phyloP scores from a whole-genome alignment of 805 yeast genomes.

The Suhomyces prunicola region DNA sequence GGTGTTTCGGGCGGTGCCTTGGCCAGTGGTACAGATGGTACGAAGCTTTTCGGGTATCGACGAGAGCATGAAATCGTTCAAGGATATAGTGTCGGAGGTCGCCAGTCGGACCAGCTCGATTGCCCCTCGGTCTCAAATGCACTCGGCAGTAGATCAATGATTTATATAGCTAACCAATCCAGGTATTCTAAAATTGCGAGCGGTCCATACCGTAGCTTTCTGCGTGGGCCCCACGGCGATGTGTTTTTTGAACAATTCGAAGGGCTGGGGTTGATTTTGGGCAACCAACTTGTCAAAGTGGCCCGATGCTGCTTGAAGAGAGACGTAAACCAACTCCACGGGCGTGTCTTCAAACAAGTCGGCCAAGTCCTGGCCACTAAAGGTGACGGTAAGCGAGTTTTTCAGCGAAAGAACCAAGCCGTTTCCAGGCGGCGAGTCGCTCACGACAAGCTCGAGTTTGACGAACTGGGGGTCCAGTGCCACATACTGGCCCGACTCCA shows the following conservation, averaged over 20 bases:
- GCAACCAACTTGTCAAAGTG: background rate
- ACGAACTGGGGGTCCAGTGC: constrained; percentile 24
- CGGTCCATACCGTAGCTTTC: background rate
- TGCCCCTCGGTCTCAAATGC: background rate
- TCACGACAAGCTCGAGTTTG: constrained; percentile 23
- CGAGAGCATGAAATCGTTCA: constrained; percentile 35
- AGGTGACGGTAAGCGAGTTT: constrained; percentile 13
- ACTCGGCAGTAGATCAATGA: background rate
- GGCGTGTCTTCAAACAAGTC: constrained; percentile 9
- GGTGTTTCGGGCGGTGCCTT: constrained; percentile 64
- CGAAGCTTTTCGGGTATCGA: constrained; percentile 71
- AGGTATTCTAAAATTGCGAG: background rate
- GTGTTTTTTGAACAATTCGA: background rate
- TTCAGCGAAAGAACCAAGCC: constrained; percentile 5
- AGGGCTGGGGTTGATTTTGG: background rate
- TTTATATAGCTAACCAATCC: background rate
- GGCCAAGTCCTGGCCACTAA: constrained; percentile 13
- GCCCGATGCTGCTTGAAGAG: background rate
- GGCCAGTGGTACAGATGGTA: constrained; percentile 58
- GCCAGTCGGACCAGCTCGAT: constrained; percentile 9
- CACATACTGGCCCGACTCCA: constrained; percentile 4
- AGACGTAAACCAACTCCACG: constrained; percentile 15
- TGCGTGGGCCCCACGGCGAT: background rate
- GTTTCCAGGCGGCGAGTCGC: constrained; percentile 9
- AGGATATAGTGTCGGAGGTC: constrained; percentile 8